Base-by-base conservation (phyloP, 2,329 filamentous ascomycete genomes). In the Epichloe bromicola region DNA sequence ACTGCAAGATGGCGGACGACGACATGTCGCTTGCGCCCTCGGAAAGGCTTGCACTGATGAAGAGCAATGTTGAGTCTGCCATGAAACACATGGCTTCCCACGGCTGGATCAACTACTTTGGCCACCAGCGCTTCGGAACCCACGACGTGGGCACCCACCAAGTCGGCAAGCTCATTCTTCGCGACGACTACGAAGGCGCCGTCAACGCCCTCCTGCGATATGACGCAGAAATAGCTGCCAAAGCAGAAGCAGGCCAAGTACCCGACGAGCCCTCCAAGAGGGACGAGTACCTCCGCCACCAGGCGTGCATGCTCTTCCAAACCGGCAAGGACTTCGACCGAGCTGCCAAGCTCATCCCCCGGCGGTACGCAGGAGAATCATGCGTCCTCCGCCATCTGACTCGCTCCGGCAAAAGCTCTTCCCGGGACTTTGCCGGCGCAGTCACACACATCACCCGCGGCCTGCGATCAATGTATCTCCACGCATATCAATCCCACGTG, bases 61-160 rank as follows among this genome's bases (percentile, higher is more conserved):
- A 57, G 50, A 50, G 56, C 26, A 63, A 76, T 38, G 72, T 82
- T 10, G 73, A 74, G 51, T 65, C 74, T 14, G 75, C 87, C 1
- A 70, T 95, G 48, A 71, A 76, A 41, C 79, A 83, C 55, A 79
- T 97, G 57, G 73, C 76, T 50, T 70, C 80, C 42, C 77, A 83
- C 43, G 93, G 93, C 3, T 98, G 94, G 73, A 83, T 98, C 68
- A 98, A 98, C 69, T 98, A 97, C 70, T 98, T 90, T 62, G 93
- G 93, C 8, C 80, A 97, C n/a, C 93, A 98, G 69, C 83, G 93
- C 23, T 98, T 98, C 60, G 93, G 93, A 30, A 91, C 89, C 0
- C 91, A 93, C 66, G 73, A 81, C 30, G 85, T 87, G 12, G 86
- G 89, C 36, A 98, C 93, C 0, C 88, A 97, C 61, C 78, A 83